Evolutionary conservation across 495 filamentous ascomycete genomes (phyloP).

Genomic region (Articulospora tetracladia): DNA sequence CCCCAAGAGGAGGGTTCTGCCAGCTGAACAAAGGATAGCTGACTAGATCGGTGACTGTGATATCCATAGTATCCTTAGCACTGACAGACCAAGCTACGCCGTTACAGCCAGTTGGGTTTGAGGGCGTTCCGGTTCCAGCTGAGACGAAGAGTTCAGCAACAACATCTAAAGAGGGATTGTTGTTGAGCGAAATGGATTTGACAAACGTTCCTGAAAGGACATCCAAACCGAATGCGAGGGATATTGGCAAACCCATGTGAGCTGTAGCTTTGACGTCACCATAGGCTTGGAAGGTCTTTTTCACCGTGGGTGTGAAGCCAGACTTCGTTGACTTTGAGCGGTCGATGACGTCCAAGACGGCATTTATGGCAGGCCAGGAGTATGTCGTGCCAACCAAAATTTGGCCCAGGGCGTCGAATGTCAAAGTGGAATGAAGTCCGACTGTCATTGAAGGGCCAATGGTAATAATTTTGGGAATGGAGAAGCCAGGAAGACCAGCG

Average conservation of each 20-base stretch:
- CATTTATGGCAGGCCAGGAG: background rate
- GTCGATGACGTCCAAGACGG: background rate
- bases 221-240: constrained; percentile 11
- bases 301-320: constrained; percentile 11
- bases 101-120: background rate
- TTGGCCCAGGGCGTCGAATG: constrained; percentile 14
- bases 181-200: constrained; percentile 8
- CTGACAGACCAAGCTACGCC: background rate
- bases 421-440: background rate
- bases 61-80: background rate
- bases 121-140: background rate
- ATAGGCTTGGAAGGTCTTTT: constrained; percentile 12
- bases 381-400: constrained; percentile 9
- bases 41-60: background rate
- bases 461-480: constrained; percentile 17
- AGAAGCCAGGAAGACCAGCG: constrained; percentile 10
- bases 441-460: constrained; percentile 11
- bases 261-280: constrained; percentile 11
- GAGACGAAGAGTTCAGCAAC: constrained; percentile 8
- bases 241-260: constrained; percentile 13
- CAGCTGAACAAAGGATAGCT: too few relatives aligned
- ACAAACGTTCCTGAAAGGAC: constrained; percentile 12
- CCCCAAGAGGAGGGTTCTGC: too few relatives aligned
- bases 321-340: background rate
- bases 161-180: constrained; percentile 6